Evolutionary conservation across 768 basidiomycete species (phyloP), one percentile per base, ranked within the genome.

Genomic region (Lenzites betulinus): DNA sequence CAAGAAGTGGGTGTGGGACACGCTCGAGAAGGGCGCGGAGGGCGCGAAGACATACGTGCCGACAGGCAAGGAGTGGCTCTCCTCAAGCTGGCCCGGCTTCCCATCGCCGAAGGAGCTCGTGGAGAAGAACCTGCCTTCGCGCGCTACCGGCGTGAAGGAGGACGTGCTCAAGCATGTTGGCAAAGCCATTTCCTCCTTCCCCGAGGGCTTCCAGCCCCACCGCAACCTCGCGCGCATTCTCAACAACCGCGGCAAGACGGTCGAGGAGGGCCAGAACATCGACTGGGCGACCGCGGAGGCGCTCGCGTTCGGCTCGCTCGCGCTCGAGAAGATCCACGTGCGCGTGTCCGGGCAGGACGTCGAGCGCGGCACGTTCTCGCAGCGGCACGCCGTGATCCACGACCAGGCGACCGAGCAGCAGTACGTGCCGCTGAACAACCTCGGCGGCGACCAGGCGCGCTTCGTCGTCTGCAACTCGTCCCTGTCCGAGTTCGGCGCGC

Each of bases 241-340:
- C 46, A 70, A 77, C 43, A 86, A 83, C 8, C 89, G 97, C 58
- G 95, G 93, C n/a, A 93, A 95, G 81, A 86, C 89, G 1, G 87
- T 98, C n/a, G 87, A 93, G 67, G 95, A 98, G 63, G 96, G 95
- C 49, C 79, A 73, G 57, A 90, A 90, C 75, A 95, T 98, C 67
- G 97, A 99, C 75, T 98, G 95, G 94, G 90, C 96, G 3, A 99
- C 96, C 20, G 96, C 97, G 39, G 96, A 99, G 76, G 93, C 97
- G 0, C 87, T 99, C 56, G 96, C 96, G 0, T 92, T 98, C 70
- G 96, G 96, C 58, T 83, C 94, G 7, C 87, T 99, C 36, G 92
- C 92, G 11, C 81, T 97, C 42, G 95, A 98, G 75, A 92, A 92
- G 68, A 89, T 89, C 51, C 95, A 98, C 72, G 91, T 99, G 49